Base-by-base conservation (phyloP, 2,329 filamentous ascomycete genomes). In the Fusarium sp. region DNA sequence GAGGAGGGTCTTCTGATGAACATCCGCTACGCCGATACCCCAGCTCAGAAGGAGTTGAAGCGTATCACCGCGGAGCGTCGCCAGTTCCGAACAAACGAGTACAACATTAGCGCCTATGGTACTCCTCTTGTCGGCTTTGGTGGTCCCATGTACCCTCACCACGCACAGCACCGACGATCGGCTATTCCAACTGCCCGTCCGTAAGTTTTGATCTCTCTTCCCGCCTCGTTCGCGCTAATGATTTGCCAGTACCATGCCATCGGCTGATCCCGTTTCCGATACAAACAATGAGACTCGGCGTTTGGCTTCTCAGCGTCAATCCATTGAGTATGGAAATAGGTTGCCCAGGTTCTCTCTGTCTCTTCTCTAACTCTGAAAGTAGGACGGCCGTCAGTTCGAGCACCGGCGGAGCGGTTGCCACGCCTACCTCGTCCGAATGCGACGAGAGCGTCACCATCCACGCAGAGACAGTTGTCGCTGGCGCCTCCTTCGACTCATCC, bases 1-100 rank as follows among this genome's bases (percentile, higher is more conserved):
- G 89, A 92, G 34, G 93, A 97, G 75, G 89, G 91, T 28, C 88
- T 96, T 70, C 90, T 94, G 68, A 89, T 96, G 81, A 94, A 98
- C 81, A 94, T 99, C 73, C 94, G 96, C 70, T 99, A 97, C 79
- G 95, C 97, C 67, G 96, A 99, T 77, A 99, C 96, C 38, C 93
- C 96, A 57, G 92, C 95, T 67, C 96, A 99, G 81, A 99, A 99
- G 84, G 90, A 96, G 77, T 87, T 99, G 73, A 99, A 99, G 87
- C 92, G 96, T 69, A 92, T 98, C 78, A 98, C 95, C 42, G 94
- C 96, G 33, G 94, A 97, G 78, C 93, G 94, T 60, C 94, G 96
- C 65, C 94, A 97, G 76, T 98, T 97, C 83, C 93, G 96, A 62
- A 96, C 95, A 61, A 96, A 96, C 60, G 96, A 98, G 83, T 98